Evolutionary conservation across 495 filamentous ascomycete species (phyloP).

Genomic region (Penicillium bovifimosum): DNA sequence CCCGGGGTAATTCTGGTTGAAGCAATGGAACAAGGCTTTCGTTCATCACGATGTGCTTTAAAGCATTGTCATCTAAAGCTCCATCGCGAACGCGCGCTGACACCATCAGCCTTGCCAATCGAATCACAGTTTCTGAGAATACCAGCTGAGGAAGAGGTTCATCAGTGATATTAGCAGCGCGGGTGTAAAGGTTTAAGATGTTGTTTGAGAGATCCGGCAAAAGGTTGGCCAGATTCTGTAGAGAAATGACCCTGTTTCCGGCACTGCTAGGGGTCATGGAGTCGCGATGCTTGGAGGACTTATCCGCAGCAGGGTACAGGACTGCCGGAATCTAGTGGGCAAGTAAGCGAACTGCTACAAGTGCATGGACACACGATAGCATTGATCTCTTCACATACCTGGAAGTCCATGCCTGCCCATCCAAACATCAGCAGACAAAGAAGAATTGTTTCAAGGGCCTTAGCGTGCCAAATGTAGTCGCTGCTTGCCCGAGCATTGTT

Average conservation of each 20-base stretch:
- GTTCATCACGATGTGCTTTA: conserved; percentile 63
- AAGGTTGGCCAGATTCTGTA: conserved; percentile 57
- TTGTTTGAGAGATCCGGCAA: conserved; percentile 74
- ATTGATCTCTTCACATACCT: conserved; percentile 44
- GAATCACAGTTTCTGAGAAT: conserved; percentile 75
- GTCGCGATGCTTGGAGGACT: conserved; percentile 46
- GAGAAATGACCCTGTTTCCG: conserved; percentile 49
- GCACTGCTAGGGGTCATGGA: conserved; percentile 32
- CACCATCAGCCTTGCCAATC: conserved; percentile 69
- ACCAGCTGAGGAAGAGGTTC: conserved; percentile 77
- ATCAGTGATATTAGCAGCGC: conserved; percentile 66
- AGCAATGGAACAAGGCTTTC: conserved; percentile 37
- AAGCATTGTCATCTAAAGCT: conserved; percentile 56
- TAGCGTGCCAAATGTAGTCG: conserved; percentile 95
- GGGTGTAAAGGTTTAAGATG: conserved; percentile 75
- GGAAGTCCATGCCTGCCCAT: conserved; percentile 82
- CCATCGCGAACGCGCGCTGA: conserved; percentile 65
- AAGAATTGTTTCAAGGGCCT: conserved; percentile 81
- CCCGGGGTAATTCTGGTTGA: conserved; percentile 40
- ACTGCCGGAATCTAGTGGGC: conserved; percentile 53
- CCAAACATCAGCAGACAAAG: conserved; percentile 78
- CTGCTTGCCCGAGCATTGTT: conserved; percentile 70
- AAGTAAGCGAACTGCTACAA: not conserved
- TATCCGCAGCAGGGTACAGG: conserved; percentile 55
- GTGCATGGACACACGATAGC: not conserved